Conservation (phyloP, 345 rosid genomes). For the Cochlearia excelsa region DNA sequence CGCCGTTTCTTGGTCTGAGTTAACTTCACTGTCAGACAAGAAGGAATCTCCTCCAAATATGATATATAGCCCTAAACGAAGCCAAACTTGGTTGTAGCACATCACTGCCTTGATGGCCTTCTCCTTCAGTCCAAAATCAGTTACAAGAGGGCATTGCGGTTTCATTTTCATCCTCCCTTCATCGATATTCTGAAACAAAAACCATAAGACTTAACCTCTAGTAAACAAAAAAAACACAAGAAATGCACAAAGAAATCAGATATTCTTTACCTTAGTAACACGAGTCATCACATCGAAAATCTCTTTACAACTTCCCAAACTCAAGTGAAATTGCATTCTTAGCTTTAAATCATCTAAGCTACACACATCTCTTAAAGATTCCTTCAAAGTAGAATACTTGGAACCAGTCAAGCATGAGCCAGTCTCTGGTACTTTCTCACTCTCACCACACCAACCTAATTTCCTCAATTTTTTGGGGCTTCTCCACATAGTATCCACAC, state of each 20-base stretch:
- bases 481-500: slow-evolving; percentile 51
- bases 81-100: slow-evolving; percentile 81
- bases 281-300: slow-evolving; percentile 58
- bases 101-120: slow-evolving; percentile 58
- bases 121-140: slow-evolving; percentile 88
- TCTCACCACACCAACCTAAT: slow-evolving; percentile 47
- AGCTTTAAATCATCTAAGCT: slow-evolving; percentile 87
- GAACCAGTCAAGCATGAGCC: slow-evolving; percentile 39
- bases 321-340: slow-evolving; percentile 64
- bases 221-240: not conserved
- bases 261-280: slow-evolving; percentile 56
- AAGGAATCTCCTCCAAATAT: slow-evolving; percentile 83
- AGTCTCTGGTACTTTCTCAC: slow-evolving; percentile 29
- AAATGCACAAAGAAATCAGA: too few species aligned
- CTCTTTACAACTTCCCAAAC: slow-evolving; percentile 63
- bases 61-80: slow-evolving; percentile 68
- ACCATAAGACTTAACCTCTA: slow-evolving; percentile 13
- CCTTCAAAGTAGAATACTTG: slow-evolving; percentile 41
- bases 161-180: slow-evolving; percentile 89
- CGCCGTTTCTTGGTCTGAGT: slow-evolving; percentile 51
- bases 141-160: slow-evolving; percentile 78
- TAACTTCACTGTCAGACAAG: slow-evolving; percentile 49
- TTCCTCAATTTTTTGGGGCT: slow-evolving; percentile 64
- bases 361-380: slow-evolving; percentile 67
- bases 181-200: slow-evolving; percentile 65